Evolutionary conservation across 495 filamentous ascomycete genomes (phyloP), one percentile per base, ranked within the genome.

Genomic region (Neurospora terricola): DNA sequence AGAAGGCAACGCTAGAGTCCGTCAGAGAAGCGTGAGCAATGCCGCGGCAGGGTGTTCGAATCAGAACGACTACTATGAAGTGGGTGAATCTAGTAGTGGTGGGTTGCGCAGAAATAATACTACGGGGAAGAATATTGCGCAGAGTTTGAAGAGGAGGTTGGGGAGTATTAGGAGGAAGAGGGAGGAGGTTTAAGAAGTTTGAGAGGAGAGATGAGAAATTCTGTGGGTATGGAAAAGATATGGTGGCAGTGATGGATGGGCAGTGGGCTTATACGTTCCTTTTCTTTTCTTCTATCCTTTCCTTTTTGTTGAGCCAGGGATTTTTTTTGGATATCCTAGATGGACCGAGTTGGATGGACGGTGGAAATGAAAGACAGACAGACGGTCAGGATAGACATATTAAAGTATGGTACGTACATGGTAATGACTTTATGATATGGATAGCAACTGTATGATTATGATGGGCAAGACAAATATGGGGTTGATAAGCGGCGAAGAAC

Each of bases 91-190:
- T 6, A 69, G 21, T 34, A 34, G 34, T 34, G 30, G 30, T 40
- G 76, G 70, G 5, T 2, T 74, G 48, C 72, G 62, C 45, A 75
- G 83, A 69, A 80, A 79, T 42, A 83, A 82, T 66, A 80, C 81
- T 0, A 83, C 78, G 8, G 79, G 81, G 9, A 80, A 81, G 74
- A 79, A 78, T 37, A 34, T 86, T 11, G 76, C 82, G 1, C 82
- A 84, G 66, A 34, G 34, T 34, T 34, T 87, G 54, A 87, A 84
- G 79, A 79, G 80, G 42, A 77, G 84, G 14, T 80, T 87, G 70
- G 84, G 84, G 12, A 87, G 84, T 70, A 69, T 88, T 38, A 80
- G 83, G 36, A 75, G 78, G 68, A 83, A 76, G 75, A 78, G 76
- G 74, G 38, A 18, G 12, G 54, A 62, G 14, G 54, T 18, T 62